Percentiles rank a stretch among this genome's conserved stretches.
Evolutionary conservation across 2,329 filamentous ascomycete species (phyloP).

Genomic region (Fusarium sp.): DNA sequence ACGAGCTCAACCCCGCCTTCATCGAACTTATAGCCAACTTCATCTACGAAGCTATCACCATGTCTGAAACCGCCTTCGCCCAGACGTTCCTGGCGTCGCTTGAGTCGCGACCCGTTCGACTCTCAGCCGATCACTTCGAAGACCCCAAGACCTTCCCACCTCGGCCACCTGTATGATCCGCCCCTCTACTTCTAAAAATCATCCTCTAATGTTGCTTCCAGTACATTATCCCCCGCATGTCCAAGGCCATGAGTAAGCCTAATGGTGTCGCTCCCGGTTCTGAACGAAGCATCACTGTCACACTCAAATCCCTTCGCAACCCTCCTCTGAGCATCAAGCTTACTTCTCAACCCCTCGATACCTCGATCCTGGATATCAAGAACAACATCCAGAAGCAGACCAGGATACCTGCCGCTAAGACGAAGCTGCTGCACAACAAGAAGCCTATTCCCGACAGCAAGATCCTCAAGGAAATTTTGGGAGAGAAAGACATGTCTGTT

Average conservation of each 20-base stretch:
- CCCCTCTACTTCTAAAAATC: background rate
- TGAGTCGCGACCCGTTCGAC: slow-evolving; percentile 81
- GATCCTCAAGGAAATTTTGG: slow-evolving; percentile 78
- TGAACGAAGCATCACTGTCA: slow-evolving; percentile 67
- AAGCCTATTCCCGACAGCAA: slow-evolving; percentile 86
- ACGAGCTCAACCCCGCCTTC: slow-evolving; percentile 41
- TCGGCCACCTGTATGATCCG: slow-evolving; percentile 73
- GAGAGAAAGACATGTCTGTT: slow-evolving; percentile 61
- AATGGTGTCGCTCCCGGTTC: slow-evolving; percentile 63
- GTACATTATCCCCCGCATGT: slow-evolving; percentile 79
- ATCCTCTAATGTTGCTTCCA: slow-evolving; percentile 50
- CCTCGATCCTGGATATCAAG: slow-evolving; percentile 85
- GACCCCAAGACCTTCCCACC: slow-evolving; percentile 83
- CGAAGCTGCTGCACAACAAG: slow-evolving; percentile 88
- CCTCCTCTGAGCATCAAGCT: slow-evolving; percentile 77
- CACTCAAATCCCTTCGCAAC: slow-evolving; percentile 82
- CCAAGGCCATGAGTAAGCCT: slow-evolving; percentile 65
- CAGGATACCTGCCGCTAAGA: slow-evolving; percentile 76
- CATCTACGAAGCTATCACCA: slow-evolving; percentile 52
- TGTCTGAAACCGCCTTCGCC: slow-evolving; percentile 88
- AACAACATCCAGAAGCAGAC: slow-evolving; percentile 72
- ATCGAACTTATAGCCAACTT: slow-evolving; percentile 18
- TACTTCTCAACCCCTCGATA: slow-evolving; percentile 70
- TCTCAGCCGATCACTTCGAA: slow-evolving; percentile 90
- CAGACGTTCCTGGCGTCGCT: slow-evolving; percentile 84